Base-by-base conservation (phyloP, 140 eudicot genomes). In the Bidens hawaiensis region DNA sequence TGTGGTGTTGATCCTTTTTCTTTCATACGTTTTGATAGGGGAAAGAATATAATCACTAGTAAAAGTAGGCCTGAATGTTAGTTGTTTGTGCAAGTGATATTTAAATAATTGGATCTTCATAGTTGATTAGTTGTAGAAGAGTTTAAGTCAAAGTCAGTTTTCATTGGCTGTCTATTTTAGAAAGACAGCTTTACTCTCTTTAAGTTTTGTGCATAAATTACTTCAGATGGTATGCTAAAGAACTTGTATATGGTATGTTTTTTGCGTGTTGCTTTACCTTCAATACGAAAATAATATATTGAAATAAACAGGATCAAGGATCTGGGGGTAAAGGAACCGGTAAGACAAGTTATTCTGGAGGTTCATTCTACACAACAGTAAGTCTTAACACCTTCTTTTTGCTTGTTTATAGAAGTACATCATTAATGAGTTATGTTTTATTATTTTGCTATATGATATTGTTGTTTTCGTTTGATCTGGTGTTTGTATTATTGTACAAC, bases 361-460 rank as follows among this genome's bases (percentile, higher is more conserved):
- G 86, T 75, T 60, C 80, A 57, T 85, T 78, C 64, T 77, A 60
- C 70, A 75, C 71, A 8, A 33, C 85, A 21, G 81, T 83, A 81
- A 53, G 82, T 74, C 38, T n/a, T 45, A 72, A 16, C 23, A 14
- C 19, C 64, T n/a, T 40, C 17, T 40, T 15, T 14, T 45, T 51
- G 26, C 27, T 40, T 27, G 54, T 71, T 25, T 5, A 21, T 70
- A 16, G 12, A 34, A n/a, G n/a, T n/a, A n/a, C n/a, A n/a, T n/a
- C n/a, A 23, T 19, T 48, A 23, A 21, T 50, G 28, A 12, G 2
- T 52, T 55, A 7, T 27, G 18, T n/a, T 23, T 45, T 26, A 7
- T 18, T 17, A 25, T 42, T 45, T 26, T 25, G 19, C 54, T 62
- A 21, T 50, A 50, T 50, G 16, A 21, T 50, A 12, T 22, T 49